These are phyloP conservation scores for Hanseniaspora singularis DNA, from an alignment of 805 yeast species.

Conservation along the genomic window DNA sequence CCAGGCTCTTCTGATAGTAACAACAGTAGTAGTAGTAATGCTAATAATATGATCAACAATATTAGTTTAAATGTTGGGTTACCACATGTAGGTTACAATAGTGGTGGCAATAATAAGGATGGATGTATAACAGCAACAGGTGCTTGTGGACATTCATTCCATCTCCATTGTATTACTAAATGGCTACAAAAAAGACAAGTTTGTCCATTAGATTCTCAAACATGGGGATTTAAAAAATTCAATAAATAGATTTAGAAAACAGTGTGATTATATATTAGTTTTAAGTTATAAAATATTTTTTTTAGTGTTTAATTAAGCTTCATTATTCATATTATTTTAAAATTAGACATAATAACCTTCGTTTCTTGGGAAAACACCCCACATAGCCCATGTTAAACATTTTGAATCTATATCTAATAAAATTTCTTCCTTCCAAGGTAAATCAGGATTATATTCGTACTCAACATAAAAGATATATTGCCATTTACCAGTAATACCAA, in stretches of 20 bases:
- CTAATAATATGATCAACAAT: too few relatives aligned
- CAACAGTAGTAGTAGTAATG: not conserved
- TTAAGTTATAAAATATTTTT: too few relatives aligned
- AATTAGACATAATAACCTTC: constrained; percentile 29
- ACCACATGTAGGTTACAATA: too few relatives aligned
- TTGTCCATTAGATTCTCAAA: constrained; percentile 91
- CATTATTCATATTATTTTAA: too few relatives aligned
- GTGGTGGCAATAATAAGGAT: constrained; percentile 43
- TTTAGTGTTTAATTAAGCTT: too few relatives aligned
- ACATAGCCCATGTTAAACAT: constrained; percentile 41
- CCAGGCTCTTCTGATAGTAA: not conserved
- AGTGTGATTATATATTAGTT: too few relatives aligned
- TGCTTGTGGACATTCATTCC: constrained; percentile 94
- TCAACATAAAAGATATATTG: constrained; percentile 75
- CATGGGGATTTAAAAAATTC: constrained; percentile 69
- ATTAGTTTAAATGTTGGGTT: too few relatives aligned
- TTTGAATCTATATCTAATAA: constrained; percentile 33
- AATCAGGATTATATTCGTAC: constrained; percentile 28
- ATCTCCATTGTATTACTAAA: constrained; percentile 86
- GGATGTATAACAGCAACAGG: constrained; percentile 98
- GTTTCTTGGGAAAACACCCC: constrained; percentile 48
- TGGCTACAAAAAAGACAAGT: constrained; percentile 93
- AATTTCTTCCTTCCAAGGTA: constrained; percentile 27
- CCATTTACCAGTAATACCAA: constrained; percentile 42
- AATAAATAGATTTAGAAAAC: constrained; percentile 44